Evolutionary conservation across 83 land plant genomes (phyloP), one percentile per base, ranked within the genome.

Genomic region (Isoetes engelmannii): DNA sequence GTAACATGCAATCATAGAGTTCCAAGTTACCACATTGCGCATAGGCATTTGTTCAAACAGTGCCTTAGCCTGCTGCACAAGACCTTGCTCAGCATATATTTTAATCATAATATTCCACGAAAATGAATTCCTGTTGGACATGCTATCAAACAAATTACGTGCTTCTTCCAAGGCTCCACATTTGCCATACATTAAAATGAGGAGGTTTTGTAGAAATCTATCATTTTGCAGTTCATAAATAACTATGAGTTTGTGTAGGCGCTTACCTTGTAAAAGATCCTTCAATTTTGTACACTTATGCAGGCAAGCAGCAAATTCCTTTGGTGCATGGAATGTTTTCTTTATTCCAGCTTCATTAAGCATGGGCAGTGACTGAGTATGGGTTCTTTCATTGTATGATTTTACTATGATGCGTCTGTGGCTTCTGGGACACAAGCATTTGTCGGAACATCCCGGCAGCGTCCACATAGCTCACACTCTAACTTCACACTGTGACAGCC

Each of bases 101-200:
- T 7, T 12, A 7, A 49, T 49, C 53, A 49, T 7, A 7, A 12
- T 7, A 12, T 49, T 49, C 53, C 53, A 49, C 7, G 53, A 7
- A 49, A 49, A 7, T 7, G 12, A 7, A 49, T 49, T 49, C 12
- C 12, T 7, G 7, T 7, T 12, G 7, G 53, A 49, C 53, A 49
- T 49, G 53, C 12, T 49, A 49, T 49, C 12, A 49, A 49, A 12
- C 53, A 49, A 7, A 7, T 12, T 49, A 49, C 53, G 12, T 7
- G 67, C 41, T 12, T 56, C 72, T 44, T 56, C 47, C 46, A 58
- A 12, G n/a, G 37, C 20, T 8, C 70, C 44, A 61, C 70, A 47
- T 15, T 71, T 71, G 4, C 7, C 48, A 59, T 76, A 80, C 80
- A 76, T 68, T 3, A 51, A 21, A 46, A 76, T 12, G 12, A 49